A percentile compares a stretch with the other conserved stretches of the same genome.
These are phyloP conservation scores for Colletotrichum chrysophilum DNA, from an alignment of 2,329 filamentous ascomycete genomes.

Conservation along the genomic window DNA sequence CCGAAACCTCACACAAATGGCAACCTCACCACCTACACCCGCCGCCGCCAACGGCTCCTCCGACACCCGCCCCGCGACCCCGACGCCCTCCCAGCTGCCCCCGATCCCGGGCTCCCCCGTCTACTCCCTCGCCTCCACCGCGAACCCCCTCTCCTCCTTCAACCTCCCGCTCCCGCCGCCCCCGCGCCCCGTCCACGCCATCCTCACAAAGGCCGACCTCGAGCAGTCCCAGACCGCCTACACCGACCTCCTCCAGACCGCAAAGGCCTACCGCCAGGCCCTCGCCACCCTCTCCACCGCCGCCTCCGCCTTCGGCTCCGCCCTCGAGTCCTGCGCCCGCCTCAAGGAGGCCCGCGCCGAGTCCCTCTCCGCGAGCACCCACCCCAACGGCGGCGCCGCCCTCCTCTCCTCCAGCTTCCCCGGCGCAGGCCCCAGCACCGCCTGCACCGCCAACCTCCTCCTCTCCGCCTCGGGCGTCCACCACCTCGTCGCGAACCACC, in stretches of 20 bases:
- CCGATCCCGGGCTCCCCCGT: conserved; percentile 68
- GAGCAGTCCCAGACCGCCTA: conserved; percentile 68
- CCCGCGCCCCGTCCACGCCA: conserved; percentile 60
- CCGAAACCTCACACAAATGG: not conserved
- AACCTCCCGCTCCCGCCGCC: conserved; percentile 66
- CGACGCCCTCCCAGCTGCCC: conserved; percentile 61
- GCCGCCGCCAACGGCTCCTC: conserved; percentile 5
- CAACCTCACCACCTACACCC: conserved; percentile 22
- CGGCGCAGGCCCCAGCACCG: conserved; percentile 39
- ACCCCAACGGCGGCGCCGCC: conserved; percentile 17
- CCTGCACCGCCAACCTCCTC: conserved; percentile 68
- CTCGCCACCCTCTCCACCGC: conserved; percentile 65
- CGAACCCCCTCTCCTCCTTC: conserved; percentile 63
- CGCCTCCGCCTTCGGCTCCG: conserved; percentile 67
- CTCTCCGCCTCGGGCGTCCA: conserved; percentile 69
- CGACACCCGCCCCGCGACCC: conserved; percentile 42
- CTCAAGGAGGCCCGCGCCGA: conserved; percentile 71
- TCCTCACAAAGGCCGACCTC: conserved; percentile 68
- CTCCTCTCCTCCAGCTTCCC: conserved; percentile 52
- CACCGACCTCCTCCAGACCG: conserved; percentile 63
- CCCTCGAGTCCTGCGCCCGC: conserved; percentile 71
- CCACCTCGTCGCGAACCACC: conserved; percentile 72
- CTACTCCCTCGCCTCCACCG: conserved; percentile 67
- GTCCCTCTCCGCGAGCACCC: conserved; percentile 44
- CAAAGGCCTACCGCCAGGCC: conserved; percentile 68